Base-by-base conservation (phyloP, 192 early-diverging fungal species). In the Linnemannia schmuckeri region DNA sequence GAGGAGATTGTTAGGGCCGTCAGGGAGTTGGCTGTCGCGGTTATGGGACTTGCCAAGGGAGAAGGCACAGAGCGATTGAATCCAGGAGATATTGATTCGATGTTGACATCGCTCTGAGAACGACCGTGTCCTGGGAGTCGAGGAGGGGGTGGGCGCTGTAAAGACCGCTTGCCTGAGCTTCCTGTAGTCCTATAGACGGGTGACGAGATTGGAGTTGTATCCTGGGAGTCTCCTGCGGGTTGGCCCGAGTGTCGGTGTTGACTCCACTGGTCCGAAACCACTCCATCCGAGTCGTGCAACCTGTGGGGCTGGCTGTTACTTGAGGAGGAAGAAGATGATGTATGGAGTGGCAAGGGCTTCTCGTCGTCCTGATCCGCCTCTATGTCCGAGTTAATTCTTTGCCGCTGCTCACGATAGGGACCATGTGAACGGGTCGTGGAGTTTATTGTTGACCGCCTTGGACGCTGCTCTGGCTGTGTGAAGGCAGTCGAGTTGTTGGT, bases 1-100 rank as follows among this genome's bases (percentile, higher is more conserved):
- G 47, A 37, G 4, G 79, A 80, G 27, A 87, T 76, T 66, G 79
- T 81, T 38, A 87, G 79, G 40, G 85, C 79, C 12, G 75, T 81
- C 37, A 87, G 40, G 0, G 85, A 87, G 49, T 80, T 74, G 15
- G 76, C 79, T 12, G 85, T 87, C 24, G 85, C 80, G 7, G 79
- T 87, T 66, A 87, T 68, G 22, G 85, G 85, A 41, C 85, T 81
- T 6, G 79, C 72, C 49, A 87, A 49, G 22, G 85, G 85, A 0
- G 80, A 87, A 6, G 85, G 79, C 42, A 81, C 75, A 0, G 75
- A 70, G 54, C 27, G 42, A 47, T 63, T 69, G 37, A 63, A 73
- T 6, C 57, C 37, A 12, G 69, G 70, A 3, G 47, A 72, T 22
- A 74, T 70, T 35, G 78, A 46, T 15, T 68, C 49, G 33, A 76